These are phyloP conservation scores for Fusarium sp. DNA, from an alignment of 2,329 filamentous ascomycete species.

Conservation along the genomic window DNA sequence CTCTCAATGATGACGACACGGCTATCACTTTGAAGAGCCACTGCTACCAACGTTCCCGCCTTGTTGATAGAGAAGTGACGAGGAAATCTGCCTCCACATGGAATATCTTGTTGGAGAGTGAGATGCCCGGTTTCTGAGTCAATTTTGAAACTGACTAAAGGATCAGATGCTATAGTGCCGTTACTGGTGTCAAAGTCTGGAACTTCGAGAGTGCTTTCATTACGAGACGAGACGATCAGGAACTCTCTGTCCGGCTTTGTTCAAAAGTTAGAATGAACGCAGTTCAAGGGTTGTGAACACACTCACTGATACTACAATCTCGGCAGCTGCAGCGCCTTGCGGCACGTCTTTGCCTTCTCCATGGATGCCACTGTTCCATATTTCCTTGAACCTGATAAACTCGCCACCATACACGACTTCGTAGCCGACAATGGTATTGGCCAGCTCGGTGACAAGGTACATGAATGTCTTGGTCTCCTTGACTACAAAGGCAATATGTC, in stretches of 20 bases:
- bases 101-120: conserved; percentile 64
- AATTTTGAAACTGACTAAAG: conserved; percentile 71
- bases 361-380: conserved; percentile 61
- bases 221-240: conserved; percentile 74
- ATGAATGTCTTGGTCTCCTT: conserved; percentile 59
- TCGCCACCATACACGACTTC: conserved; percentile 60
- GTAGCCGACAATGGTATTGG: conserved; percentile 66
- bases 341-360: conserved; percentile 55
- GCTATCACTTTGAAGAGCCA: conserved; percentile 70
- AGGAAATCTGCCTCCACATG: conserved; percentile 72
- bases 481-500: conserved; percentile 70
- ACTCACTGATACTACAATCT: conserved; percentile 68
- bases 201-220: conserved; percentile 64
- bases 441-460: conserved; percentile 70
- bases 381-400: conserved; percentile 55
- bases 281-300: neutral
- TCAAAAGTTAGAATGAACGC: neutral
- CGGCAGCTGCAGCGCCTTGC: conserved; percentile 58
- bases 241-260: conserved; percentile 67
- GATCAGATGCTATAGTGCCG: conserved; percentile 66
- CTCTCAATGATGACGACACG: conserved; percentile 70
- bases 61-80: conserved; percentile 75
- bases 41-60: conserved; percentile 70
- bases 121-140: conserved; percentile 64
- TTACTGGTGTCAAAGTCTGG: conserved; percentile 56